phyloP scores from a whole-genome alignment of 208 protist species.

The Hexamita inflata region DNA sequence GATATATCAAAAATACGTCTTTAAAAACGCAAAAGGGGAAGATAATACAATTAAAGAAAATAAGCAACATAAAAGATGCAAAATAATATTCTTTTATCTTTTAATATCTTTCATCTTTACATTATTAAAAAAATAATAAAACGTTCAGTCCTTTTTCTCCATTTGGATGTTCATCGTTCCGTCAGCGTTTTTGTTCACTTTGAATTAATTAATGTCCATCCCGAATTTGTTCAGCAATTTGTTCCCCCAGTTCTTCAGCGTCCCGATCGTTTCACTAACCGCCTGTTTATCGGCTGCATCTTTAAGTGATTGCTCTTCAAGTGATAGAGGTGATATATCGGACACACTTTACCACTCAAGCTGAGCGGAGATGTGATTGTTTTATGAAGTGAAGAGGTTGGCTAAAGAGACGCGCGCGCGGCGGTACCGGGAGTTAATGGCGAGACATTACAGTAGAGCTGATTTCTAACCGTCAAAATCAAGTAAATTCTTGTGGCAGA shows the following conservation, averaged over 20 bases:
- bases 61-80: too few relatives aligned
- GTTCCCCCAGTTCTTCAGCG: neutral
- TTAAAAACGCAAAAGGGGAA: too few relatives aligned
- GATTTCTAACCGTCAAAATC: too few relatives aligned
- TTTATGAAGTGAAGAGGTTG: neutral
- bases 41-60: too few relatives aligned
- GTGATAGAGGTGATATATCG: neutral
- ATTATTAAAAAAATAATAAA: too few relatives aligned
- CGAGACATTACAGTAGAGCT: too few relatives aligned
- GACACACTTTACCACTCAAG: neutral
- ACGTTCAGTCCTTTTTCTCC: too few relatives aligned
- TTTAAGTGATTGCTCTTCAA: neutral
- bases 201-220: neutral
- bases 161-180: neutral
- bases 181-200: neutral
- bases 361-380: neutral
- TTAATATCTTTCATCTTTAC: too few relatives aligned
- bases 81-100: too few relatives aligned
- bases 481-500: too few relatives aligned
- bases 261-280: neutral
- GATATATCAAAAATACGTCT: too few relatives aligned
- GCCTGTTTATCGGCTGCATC: neutral
- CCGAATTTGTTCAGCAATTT: neutral
- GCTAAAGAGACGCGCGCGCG: neutral
- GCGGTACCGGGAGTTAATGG: neutral